Percentiles rank a stretch among this genome's conserved stretches.
Evolutionary conservation across 2,329 filamentous ascomycete species (phyloP).

Genomic region (Sordariomycetes sp.): DNA sequence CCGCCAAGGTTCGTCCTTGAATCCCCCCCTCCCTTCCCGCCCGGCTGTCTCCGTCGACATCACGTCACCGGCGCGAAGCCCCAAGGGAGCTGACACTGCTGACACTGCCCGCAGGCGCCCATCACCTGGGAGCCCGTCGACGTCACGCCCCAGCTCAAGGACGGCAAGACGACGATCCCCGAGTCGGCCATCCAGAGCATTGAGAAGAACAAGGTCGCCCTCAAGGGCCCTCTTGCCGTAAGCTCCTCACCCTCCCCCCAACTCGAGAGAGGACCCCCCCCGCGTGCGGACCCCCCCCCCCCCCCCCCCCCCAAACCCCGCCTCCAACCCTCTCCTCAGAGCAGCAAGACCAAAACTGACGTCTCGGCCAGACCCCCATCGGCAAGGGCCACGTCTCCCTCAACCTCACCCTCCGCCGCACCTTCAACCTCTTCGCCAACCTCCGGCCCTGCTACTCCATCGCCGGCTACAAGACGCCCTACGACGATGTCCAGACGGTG

Average conservation of each 20-base stretch:
- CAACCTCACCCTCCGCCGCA: constrained; percentile 94
- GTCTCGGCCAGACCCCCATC: constrained; percentile 60
- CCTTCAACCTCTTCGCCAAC: constrained; percentile 99
- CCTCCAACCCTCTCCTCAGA: neutral
- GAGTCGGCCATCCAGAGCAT: constrained; percentile 89
- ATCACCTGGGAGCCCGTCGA: constrained; percentile 97
- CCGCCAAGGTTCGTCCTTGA: constrained; percentile 64
- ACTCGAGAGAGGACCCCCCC: too few relatives aligned
- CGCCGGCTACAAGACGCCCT: constrained; percentile 94
- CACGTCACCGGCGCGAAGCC: neutral
- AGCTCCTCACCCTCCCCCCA: constrained; percentile 16
- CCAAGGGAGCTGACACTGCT: neutral
- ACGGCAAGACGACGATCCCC: constrained; percentile 92
- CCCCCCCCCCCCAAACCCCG: neutral
- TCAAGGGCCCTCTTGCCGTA: constrained; percentile 96
- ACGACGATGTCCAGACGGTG: constrained; percentile 93
- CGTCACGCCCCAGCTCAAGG: constrained; percentile 83
- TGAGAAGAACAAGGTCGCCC: constrained; percentile 87
- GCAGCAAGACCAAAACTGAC: constrained; percentile 4
- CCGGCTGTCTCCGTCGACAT: constrained; percentile 4
- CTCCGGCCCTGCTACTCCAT: constrained; percentile 95
- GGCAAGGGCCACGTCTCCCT: constrained; percentile 99
- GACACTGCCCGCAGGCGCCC: constrained; percentile 47
- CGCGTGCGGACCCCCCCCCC: too few relatives aligned
- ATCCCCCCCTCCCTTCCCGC: neutral